These are phyloP conservation scores for Jamesozyma piceae DNA, from an alignment of 805 yeast genomes.

Conservation along the genomic window DNA sequence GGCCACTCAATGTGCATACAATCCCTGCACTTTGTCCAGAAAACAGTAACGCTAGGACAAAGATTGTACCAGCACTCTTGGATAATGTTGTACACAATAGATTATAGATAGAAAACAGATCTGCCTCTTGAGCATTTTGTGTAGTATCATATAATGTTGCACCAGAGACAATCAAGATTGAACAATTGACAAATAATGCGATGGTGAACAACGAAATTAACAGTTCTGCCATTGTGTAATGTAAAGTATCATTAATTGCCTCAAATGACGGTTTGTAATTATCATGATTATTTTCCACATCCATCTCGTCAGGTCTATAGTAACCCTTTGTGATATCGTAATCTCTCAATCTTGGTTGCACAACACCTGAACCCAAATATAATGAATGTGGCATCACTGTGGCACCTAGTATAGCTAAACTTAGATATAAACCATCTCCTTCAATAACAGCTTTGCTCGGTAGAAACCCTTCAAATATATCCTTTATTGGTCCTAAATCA, in stretches of 20 bases:
- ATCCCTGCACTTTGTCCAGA: conserved; percentile 92
- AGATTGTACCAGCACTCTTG: conserved; percentile 70
- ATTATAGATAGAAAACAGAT: conserved; percentile 69
- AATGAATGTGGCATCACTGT: conserved; percentile 93
- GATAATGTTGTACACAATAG: conserved; percentile 55
- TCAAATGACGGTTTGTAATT: conserved; percentile 68
- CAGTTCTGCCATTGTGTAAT: conserved; percentile 73
- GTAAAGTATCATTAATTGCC: conserved; percentile 74
- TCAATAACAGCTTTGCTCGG: conserved; percentile 43
- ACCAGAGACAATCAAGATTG: conserved; percentile 87
- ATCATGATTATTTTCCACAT: conserved; percentile 31
- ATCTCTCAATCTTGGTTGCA: conserved; percentile 74
- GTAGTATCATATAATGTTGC: conserved; percentile 56
- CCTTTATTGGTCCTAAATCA: conserved; percentile 43
- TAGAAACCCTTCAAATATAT: conserved; percentile 60
- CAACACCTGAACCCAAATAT: conserved; percentile 81
- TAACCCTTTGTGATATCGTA: conserved; percentile 63
- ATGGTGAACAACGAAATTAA: conserved; percentile 78
- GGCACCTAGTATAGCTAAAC: conserved; percentile 85
- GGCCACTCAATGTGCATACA: conserved; percentile 91
- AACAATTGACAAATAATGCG: conserved; percentile 82
- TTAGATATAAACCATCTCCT: conserved; percentile 60
- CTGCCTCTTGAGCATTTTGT: conserved; percentile 63
- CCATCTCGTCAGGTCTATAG: conserved; percentile 35
- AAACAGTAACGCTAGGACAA: conserved; percentile 74